phyloP scores from a whole-genome alignment of 345 rosid species.

The Balakata baccata region DNA sequence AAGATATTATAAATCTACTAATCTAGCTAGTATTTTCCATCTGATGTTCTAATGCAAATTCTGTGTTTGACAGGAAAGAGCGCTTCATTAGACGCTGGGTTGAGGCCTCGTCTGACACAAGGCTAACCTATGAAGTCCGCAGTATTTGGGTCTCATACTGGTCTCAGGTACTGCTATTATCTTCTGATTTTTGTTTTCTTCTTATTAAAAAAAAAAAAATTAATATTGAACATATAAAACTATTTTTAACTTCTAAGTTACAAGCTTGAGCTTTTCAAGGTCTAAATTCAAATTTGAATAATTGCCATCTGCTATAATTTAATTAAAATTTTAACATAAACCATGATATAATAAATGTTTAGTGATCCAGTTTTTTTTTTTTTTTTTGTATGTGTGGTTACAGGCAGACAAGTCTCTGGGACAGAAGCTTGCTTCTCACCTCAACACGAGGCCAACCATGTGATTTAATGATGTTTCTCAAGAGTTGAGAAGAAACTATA shows the following conservation, averaged over 20 bases:
- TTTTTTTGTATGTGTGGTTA: neutral
- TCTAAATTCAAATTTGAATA: too few relatives aligned
- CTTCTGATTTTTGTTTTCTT: neutral
- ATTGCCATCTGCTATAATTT: too few relatives aligned
- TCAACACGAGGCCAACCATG: constrained; percentile 27
- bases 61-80: constrained; percentile 20
- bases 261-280: too few relatives aligned
- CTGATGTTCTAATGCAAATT: neutral
- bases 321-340: too few relatives aligned
- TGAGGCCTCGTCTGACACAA: constrained; percentile 23
- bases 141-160: constrained; percentile 33
- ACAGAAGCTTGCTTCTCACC: constrained; percentile 27
- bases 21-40: too few relatives aligned
- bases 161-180: constrained; percentile 18
- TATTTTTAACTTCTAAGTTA: too few relatives aligned
- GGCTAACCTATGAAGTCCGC: constrained; percentile 28
- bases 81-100: constrained; percentile 26
- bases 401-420: constrained; percentile 29
- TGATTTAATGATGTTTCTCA: constrained; percentile 19
- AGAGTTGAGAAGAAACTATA: neutral
- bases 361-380: too few relatives aligned
- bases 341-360: too few relatives aligned
- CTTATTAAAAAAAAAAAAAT: neutral
- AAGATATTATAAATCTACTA: neutral
- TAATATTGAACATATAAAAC: neutral